These are phyloP conservation scores for Leucoagaricus sp. DNA, from an alignment of 1,284 basidiomycete species.

Conservation along the genomic window DNA sequence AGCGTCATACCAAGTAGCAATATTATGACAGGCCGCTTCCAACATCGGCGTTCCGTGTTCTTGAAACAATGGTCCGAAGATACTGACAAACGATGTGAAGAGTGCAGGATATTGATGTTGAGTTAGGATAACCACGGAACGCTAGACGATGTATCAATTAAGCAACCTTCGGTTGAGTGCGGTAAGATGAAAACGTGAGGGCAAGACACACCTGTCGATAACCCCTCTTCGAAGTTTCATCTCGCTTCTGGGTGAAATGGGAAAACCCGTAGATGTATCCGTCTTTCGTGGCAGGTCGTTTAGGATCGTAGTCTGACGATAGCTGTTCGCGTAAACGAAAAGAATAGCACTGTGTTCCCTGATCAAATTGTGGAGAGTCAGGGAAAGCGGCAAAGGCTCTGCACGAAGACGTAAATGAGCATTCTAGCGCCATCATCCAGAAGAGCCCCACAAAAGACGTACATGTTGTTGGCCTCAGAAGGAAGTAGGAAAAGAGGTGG, in stretches of 20 bases:
- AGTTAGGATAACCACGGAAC: slow-evolving; percentile 85
- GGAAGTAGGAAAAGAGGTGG: slow-evolving; percentile 64
- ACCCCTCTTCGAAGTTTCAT: slow-evolving; percentile 73
- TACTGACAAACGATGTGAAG: slow-evolving; percentile 69
- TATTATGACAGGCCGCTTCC: slow-evolving; percentile 84
- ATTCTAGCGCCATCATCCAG: background rate
- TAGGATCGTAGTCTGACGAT: slow-evolving; percentile 27
- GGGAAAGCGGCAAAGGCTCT: slow-evolving; percentile 96
- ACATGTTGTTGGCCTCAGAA: slow-evolving; percentile 85
- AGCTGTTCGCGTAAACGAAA: slow-evolving; percentile 63
- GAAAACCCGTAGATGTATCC: slow-evolving; percentile 85
- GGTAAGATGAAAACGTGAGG: too few relatives aligned
- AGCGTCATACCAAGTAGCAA: slow-evolving; percentile 76
- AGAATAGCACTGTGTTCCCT: slow-evolving; percentile 73
- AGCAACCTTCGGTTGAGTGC: background rate
- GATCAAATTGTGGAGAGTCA: slow-evolving; percentile 81
- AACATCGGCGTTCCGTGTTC: slow-evolving; percentile 77
- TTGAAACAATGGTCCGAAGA: slow-evolving; percentile 80
- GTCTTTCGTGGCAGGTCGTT: slow-evolving; percentile 47
- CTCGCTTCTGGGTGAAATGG: slow-evolving; percentile 76
- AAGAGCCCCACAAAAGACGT: slow-evolving; percentile 29
- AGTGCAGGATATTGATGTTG: slow-evolving; percentile 84
- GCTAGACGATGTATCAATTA: slow-evolving; percentile 45
- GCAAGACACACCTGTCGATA: slow-evolving; percentile 74
- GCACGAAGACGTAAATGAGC: slow-evolving; percentile 12